These are phyloP conservation scores for Candida freyschussii DNA, from an alignment of 1,139 yeast genomes.

Conservation along the genomic window DNA sequence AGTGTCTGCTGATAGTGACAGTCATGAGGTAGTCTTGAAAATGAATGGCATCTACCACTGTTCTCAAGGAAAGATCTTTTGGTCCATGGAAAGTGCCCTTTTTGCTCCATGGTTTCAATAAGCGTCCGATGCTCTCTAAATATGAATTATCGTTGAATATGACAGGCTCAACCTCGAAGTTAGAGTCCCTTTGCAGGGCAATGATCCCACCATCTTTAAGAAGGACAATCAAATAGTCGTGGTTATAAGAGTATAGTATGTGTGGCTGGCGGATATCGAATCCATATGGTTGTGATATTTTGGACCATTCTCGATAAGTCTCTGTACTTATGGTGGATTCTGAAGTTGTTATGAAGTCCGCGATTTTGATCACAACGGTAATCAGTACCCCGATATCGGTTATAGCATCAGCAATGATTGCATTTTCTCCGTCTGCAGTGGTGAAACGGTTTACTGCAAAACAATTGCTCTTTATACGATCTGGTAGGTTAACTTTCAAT, in stretches of 20 bases:
- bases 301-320: constrained; percentile 46
- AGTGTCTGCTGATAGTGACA: constrained; percentile 42
- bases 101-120: constrained; percentile 26
- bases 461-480: constrained; percentile 22
- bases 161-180: constrained; percentile 42
- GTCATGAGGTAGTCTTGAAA: constrained; percentile 29
- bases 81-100: constrained; percentile 13
- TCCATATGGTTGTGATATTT: constrained; percentile 64
- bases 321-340: constrained; percentile 16
- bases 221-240: constrained; percentile 45
- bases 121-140: constrained; percentile 36
- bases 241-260: constrained; percentile 43
- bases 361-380: constrained; percentile 27
- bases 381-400: constrained; percentile 33
- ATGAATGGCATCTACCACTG: constrained; percentile 28
- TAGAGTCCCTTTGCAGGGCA: constrained; percentile 39
- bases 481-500: constrained; percentile 26
- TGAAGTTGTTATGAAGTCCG: constrained; percentile 23
- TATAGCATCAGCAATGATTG: constrained; percentile 29
- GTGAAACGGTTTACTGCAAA: constrained; percentile 15
- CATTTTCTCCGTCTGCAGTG: constrained; percentile 8
- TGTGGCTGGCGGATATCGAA: constrained; percentile 68
- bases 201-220: constrained; percentile 69
- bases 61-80: constrained; percentile 26
- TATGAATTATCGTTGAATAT: constrained; percentile 55